phyloP scores from a whole-genome alignment of 2,329 filamentous ascomycete genomes.

The Orbilia ellipsospora region DNA sequence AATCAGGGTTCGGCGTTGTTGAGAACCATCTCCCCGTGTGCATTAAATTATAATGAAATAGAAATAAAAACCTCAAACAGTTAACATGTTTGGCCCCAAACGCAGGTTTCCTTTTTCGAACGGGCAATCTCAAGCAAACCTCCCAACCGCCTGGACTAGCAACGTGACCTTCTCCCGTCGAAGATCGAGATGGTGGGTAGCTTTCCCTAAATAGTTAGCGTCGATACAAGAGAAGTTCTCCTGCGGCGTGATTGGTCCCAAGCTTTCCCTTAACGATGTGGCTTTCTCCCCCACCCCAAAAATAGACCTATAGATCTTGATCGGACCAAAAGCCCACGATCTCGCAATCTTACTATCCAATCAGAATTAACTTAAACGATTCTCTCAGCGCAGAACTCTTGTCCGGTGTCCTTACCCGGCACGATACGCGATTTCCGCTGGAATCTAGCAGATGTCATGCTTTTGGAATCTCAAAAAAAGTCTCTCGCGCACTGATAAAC shows the following conservation, averaged over 20 bases:
- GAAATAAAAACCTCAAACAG: constrained; percentile 3
- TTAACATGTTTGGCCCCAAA: constrained; percentile 16
- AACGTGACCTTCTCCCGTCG: constrained; percentile 43
- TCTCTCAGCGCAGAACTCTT: constrained; percentile 4
- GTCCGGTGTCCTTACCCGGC: constrained; percentile 26
- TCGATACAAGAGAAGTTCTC: constrained; percentile 27
- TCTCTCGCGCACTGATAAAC: constrained; percentile 12
- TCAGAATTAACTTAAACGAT: constrained; percentile 18
- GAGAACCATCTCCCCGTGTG: not conserved
- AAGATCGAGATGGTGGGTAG: constrained; percentile 29
- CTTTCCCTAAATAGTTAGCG: constrained; percentile 41
- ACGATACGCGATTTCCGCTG: constrained; percentile 49
- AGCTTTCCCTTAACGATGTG: constrained; percentile 27
- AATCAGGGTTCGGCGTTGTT: constrained; percentile 5
- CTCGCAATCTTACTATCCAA: constrained; percentile 43
- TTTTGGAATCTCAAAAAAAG: not conserved
- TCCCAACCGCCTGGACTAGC: constrained; percentile 38
- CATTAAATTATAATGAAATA: constrained; percentile 15
- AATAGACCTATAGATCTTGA: constrained; percentile 54
- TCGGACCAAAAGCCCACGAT: constrained; percentile 45
- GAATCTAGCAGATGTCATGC: constrained; percentile 48
- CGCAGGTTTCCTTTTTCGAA: constrained; percentile 35
- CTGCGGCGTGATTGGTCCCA: constrained; percentile 41
- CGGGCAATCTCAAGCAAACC: constrained; percentile 24
- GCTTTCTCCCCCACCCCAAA: constrained; percentile 48